Conservation (phyloP, 2,329 filamentous ascomycete species). For the Fusarium mexicanum region DNA sequence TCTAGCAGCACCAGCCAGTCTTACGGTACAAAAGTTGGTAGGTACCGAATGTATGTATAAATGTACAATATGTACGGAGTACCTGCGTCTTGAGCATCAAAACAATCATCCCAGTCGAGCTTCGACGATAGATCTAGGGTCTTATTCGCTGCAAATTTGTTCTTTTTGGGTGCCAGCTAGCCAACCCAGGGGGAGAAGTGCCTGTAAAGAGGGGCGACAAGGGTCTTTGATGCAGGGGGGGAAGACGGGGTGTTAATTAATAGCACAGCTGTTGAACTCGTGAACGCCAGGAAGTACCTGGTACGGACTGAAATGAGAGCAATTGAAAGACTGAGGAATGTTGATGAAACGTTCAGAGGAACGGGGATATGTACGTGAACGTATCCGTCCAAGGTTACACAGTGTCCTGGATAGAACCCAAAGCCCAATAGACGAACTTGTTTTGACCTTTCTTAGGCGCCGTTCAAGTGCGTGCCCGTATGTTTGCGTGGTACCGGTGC, state of each 20-base stretch:
- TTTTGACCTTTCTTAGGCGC: slow-evolving; percentile 3
- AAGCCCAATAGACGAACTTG: neutral
- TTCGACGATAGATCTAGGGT: slow-evolving; percentile 18
- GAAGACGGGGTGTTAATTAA: slow-evolving; percentile 30
- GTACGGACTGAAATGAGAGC: slow-evolving; percentile 12
- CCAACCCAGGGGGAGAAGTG: slow-evolving; percentile 14
- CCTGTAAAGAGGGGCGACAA: slow-evolving; percentile 28
- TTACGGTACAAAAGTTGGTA: neutral
- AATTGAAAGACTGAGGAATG: slow-evolving; percentile 24
- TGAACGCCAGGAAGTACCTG: slow-evolving; percentile 23
- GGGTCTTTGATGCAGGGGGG: slow-evolving; percentile 42
- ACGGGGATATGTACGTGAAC: slow-evolving; percentile 26
- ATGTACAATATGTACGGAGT: neutral
- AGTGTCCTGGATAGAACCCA: neutral
- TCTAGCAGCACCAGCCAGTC: slow-evolving; percentile 3
- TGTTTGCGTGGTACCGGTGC: slow-evolving; percentile 22
- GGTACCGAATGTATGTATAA: neutral
- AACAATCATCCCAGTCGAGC: slow-evolving; percentile 20
- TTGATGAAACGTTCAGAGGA: slow-evolving; percentile 35
- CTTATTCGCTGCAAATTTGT: slow-evolving; percentile 11
- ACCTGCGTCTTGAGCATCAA: slow-evolving; percentile 20
- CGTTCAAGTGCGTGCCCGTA: slow-evolving; percentile 4
- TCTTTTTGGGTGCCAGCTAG: neutral
- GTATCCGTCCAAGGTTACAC: slow-evolving; percentile 13
- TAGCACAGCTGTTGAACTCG: neutral